phyloP scores from a whole-genome alignment of 176 grass and related monocot genomes.

The Bolboschoenus planiculmis region DNA sequence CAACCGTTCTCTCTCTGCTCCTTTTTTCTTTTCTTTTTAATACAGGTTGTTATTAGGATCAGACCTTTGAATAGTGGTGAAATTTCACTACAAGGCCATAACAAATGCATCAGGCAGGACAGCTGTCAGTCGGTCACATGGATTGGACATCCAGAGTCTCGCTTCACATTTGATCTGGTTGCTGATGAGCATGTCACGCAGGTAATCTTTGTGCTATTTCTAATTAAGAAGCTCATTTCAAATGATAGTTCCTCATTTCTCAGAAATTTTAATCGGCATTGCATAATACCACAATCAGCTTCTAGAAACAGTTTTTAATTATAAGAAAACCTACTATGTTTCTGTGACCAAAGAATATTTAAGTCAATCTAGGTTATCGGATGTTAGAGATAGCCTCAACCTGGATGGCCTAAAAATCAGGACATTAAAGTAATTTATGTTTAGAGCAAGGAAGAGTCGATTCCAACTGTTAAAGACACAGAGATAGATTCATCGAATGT shows the following conservation, averaged over 20 bases:
- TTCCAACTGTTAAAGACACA: too few species aligned
- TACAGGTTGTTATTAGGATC: constrained; percentile 72
- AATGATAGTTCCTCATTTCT: neutral
- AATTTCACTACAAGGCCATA: constrained; percentile 73
- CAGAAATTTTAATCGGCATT: neutral
- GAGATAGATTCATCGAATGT: too few species aligned
- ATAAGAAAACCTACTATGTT: neutral
- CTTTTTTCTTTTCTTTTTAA: neutral
- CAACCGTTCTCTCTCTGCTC: neutral
- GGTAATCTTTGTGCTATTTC: constrained; percentile 26
- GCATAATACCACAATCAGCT: neutral
- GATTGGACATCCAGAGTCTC: constrained; percentile 75
- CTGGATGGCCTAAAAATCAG: neutral
- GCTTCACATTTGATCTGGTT: constrained; percentile 93
- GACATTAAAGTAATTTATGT: neutral
- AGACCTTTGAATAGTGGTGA: constrained; percentile 70
- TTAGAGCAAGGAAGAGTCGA: neutral
- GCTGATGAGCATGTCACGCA: constrained; percentile 90
- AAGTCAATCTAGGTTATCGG: neutral
- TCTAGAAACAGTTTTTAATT: neutral
- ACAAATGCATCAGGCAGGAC: constrained; percentile 68
- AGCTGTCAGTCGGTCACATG: constrained; percentile 70
- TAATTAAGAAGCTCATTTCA: neutral
- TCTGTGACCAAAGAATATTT: neutral
- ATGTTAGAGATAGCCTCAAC: neutral